These are phyloP conservation scores for Fistulifera solaris DNA, from an alignment of 108 stramenopile species.

Conservation along the genomic window DNA sequence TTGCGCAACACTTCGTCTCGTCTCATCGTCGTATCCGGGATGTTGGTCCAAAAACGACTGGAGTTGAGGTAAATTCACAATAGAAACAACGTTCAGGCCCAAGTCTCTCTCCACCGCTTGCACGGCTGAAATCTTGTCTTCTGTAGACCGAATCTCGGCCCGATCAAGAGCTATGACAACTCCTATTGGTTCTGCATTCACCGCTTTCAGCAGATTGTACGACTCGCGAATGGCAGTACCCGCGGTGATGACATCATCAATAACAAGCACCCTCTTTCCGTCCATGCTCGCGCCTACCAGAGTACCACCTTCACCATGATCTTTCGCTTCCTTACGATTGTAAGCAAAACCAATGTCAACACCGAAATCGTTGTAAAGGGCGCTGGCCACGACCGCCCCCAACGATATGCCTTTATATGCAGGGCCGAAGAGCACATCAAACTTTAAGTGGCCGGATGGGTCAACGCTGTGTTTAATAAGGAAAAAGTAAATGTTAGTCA, in stretches of 20 bases:
- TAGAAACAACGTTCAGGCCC: conserved; percentile 78
- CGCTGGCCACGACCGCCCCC: conserved; percentile 87
- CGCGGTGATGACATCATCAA: conserved; percentile 99
- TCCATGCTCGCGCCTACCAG: conserved; percentile 89
- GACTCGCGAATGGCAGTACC: conserved; percentile 97
- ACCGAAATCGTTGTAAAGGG: conserved; percentile 79
- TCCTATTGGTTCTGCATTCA: conserved; percentile 82
- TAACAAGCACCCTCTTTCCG: conserved; percentile 87
- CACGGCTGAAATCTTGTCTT: conserved; percentile 78
- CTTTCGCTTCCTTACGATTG: conserved; percentile 98
- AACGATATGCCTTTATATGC: conserved; percentile 99
- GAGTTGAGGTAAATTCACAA: conserved; percentile 81
- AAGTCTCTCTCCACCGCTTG: conserved; percentile 86
- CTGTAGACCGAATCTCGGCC: conserved; percentile 81
- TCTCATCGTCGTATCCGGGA: conserved; percentile 48
- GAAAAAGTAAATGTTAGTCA: conserved; percentile 9
- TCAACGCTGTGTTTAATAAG: conserved; percentile 25
- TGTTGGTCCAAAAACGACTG: conserved; percentile 56
- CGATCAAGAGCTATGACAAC: conserved; percentile 94
- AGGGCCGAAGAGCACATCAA: conserved; percentile 97
- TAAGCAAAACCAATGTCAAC: conserved; percentile 87
- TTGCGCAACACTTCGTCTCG: conserved; percentile 45
- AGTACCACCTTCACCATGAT: conserved; percentile 96
- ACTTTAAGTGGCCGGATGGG: conserved; percentile 52
- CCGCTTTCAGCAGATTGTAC: conserved; percentile 59